A percentile compares a stretch with the other conserved stretches of the same genome.
phyloP scores from a whole-genome alignment of 164 flowering plant species.

The Vitis cinerea region DNA sequence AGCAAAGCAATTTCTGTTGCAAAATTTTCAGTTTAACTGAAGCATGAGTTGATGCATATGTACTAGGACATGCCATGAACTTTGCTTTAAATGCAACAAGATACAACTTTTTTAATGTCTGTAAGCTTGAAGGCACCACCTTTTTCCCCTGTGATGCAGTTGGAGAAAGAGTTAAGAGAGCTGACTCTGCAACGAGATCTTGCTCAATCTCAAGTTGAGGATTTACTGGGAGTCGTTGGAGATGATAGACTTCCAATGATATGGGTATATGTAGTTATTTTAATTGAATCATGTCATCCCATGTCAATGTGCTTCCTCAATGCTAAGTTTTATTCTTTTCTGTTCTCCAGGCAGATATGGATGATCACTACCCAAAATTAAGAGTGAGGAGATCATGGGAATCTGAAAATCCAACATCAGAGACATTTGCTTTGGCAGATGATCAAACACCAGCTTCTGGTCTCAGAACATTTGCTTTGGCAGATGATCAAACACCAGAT shows the following conservation, averaged over 20 bases:
- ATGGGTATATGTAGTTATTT: conserved; percentile 23
- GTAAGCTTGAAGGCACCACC: not conserved
- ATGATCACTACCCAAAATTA: conserved; percentile 35
- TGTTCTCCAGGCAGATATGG: conserved; percentile 26
- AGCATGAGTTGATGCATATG: not conserved
- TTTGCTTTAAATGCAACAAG: not conserved
- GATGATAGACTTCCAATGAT: conserved; percentile 23
- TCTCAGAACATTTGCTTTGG: conserved; percentile 24
- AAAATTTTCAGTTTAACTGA: not conserved
- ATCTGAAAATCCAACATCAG: conserved; percentile 25
- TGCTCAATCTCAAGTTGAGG: conserved; percentile 46
- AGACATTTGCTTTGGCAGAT: conserved; percentile 30
- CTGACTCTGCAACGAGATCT: conserved; percentile 38
- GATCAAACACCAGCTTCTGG: conserved; percentile 22
- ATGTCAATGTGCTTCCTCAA: not conserved
- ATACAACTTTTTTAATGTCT: not conserved
- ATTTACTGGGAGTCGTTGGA: conserved; percentile 27
- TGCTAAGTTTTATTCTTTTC: conserved; percentile 1
- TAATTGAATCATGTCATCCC: not conserved
- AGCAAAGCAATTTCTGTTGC: no score
- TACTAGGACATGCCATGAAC: not conserved
- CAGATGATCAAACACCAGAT: conserved; percentile 26
- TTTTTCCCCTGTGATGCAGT: conserved; percentile 23
- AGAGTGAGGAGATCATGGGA: conserved; percentile 40
- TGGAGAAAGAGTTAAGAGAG: conserved; percentile 36